phyloP scores from a whole-genome alignment of 768 basidiomycete species.

The Suillus subluteus region DNA sequence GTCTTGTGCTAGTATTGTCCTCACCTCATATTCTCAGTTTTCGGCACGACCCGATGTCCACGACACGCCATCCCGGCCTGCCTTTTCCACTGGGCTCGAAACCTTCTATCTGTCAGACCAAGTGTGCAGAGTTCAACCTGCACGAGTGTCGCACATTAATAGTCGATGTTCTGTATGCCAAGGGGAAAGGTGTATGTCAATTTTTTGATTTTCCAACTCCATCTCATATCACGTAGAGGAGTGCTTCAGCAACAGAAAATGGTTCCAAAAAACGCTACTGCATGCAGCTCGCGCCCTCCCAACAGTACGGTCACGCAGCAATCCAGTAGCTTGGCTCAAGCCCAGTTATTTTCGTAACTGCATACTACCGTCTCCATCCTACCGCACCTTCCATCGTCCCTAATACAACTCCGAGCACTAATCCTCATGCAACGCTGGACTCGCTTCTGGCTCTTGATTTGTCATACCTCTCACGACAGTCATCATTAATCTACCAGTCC shows the following conservation, averaged over 20 bases:
- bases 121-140: background rate
- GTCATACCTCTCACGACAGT: too few species aligned
- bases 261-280: background rate
- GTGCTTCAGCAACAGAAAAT: background rate
- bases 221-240: background rate
- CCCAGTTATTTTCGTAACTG: background rate
- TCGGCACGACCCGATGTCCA: too few species aligned
- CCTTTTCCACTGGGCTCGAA: background rate
- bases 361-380: background rate
- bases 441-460: too few species aligned
- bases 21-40: too few species aligned
- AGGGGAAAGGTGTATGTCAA: background rate
- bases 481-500: too few species aligned
- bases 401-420: too few species aligned
- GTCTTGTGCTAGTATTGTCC: too few species aligned
- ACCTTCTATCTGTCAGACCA: background rate
- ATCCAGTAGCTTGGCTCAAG: background rate
- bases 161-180: background rate
- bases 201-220: background rate
- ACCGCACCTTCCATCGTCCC: background rate
- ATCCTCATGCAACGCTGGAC: too few species aligned
- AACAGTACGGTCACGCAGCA: background rate
- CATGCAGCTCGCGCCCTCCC: background rate
- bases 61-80: too few species aligned
- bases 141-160: background rate